Evolutionary conservation across 129 eudicot species (phyloP).

Genomic region (Chrysanthemum seticuspe): DNA sequence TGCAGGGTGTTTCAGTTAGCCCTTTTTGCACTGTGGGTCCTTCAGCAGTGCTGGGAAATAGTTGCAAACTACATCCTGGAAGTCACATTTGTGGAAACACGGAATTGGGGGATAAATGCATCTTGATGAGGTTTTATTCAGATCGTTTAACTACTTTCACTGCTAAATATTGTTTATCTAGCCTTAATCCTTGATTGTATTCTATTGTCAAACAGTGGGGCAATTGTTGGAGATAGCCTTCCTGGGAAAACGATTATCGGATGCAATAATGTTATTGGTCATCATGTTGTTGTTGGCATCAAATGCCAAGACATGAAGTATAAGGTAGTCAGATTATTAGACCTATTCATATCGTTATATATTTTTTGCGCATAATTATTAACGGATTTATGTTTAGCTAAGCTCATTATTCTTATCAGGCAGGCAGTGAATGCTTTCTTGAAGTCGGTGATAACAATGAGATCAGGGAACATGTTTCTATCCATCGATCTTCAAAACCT

Average conservation of each 20-base stretch:
- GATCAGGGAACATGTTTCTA: constrained; percentile 84
- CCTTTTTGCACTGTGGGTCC: constrained; percentile 94
- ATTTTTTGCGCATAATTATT: background rate
- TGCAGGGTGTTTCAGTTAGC: constrained; percentile 90
- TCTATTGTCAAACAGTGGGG: constrained; percentile 55
- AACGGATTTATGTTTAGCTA: background rate
- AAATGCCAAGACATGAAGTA: constrained; percentile 95
- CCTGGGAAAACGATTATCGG: constrained; percentile 84
- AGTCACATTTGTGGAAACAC: constrained; percentile 69
- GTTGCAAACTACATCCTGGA: constrained; percentile 79
- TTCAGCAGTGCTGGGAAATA: constrained; percentile 65
- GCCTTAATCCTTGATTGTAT: constrained; percentile 7
- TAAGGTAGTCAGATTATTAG: constrained; percentile 45
- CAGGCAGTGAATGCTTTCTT: constrained; percentile 84
- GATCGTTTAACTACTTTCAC: constrained; percentile 9
- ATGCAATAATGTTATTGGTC: constrained; percentile 81
- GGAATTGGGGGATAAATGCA: constrained; percentile 75
- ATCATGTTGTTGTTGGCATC: constrained; percentile 88
- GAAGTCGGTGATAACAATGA: constrained; percentile 92
- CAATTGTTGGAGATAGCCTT: constrained; percentile 86
- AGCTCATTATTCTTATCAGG: constrained; percentile 40
- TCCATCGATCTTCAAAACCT: constrained; percentile 89
- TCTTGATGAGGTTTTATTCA: constrained; percentile 62
- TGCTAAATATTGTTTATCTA: constrained; percentile 15
- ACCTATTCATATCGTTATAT: background rate